Conservation (phyloP, 805 yeast genomes). For the Saccharomycopsis capsularis region DNA sequence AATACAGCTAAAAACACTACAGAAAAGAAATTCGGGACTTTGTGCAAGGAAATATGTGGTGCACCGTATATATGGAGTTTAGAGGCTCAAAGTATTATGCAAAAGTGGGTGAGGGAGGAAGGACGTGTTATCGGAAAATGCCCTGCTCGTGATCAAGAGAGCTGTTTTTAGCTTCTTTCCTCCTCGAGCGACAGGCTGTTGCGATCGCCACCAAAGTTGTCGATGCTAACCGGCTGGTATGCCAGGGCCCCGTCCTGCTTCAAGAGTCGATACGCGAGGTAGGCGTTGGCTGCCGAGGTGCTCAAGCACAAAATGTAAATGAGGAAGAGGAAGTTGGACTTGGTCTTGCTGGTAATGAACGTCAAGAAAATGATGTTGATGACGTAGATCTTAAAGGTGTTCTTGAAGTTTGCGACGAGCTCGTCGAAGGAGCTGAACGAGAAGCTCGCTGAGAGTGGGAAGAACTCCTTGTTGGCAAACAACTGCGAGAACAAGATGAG, state of each 20-base stretch:
- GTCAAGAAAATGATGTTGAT: constrained; percentile 14
- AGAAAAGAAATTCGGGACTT: no score
- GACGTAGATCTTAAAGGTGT: constrained; percentile 20
- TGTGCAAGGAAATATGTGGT: no score
- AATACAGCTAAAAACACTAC: no score
- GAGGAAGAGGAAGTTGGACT: constrained; percentile 14
- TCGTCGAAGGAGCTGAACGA: constrained; percentile 14
- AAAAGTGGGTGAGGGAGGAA: no score
- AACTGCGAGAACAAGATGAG: constrained; percentile 17
- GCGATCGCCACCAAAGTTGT: not conserved
- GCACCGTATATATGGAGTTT: no score
- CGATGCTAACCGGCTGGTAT: not conserved
- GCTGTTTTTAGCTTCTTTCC: no score
- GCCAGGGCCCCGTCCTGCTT: not conserved
- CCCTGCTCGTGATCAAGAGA: no score
- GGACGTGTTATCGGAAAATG: no score
- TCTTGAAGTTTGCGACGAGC: constrained; percentile 14
- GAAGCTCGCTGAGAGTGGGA: constrained; percentile 9
- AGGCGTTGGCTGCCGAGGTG: constrained; percentile 7
- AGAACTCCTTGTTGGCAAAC: constrained; percentile 11
- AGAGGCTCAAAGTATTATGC: no score
- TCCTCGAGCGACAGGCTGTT: not conserved
- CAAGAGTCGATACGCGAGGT: constrained; percentile 3
- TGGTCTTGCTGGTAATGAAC: constrained; percentile 20
- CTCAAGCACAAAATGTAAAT: constrained; percentile 13